Conservation (phyloP, 495 filamentous ascomycete genomes). For the Xylaria grammica region DNA sequence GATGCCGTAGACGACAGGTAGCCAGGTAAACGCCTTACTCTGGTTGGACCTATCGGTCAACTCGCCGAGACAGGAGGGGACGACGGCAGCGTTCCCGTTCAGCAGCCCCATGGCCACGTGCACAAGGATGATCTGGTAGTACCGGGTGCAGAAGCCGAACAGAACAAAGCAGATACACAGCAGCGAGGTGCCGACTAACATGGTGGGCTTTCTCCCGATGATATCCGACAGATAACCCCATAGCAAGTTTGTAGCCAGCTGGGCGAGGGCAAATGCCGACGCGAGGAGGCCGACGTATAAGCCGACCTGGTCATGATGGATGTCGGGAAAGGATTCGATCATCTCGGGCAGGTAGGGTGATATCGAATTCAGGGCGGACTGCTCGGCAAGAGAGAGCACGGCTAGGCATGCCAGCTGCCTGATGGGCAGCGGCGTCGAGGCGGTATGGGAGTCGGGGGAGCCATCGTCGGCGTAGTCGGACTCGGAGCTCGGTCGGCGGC, state of each 20-base stretch:
- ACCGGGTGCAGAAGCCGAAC: constrained; percentile 84
- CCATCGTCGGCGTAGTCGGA: constrained; percentile 32
- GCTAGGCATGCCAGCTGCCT: constrained; percentile 85
- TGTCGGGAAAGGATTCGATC: constrained; percentile 83
- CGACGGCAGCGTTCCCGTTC: constrained; percentile 86
- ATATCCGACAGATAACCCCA: constrained; percentile 93
- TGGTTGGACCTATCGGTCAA: constrained; percentile 96
- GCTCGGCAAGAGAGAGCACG: constrained; percentile 87
- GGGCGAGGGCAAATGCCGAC: constrained; percentile 88
- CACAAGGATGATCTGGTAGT: constrained; percentile 81
- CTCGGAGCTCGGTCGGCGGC: constrained; percentile 34
- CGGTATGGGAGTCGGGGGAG: constrained; percentile 43
- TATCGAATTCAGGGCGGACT: constrained; percentile 95
- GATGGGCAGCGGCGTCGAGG: constrained; percentile 74
- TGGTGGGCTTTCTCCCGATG: constrained; percentile 90
- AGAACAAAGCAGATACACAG: constrained; percentile 80
- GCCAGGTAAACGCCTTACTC: constrained; percentile 85
- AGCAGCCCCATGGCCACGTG: constrained; percentile 90
- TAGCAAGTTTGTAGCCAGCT: constrained; percentile 88
- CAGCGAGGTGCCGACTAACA: constrained; percentile 82
- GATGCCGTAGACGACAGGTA: constrained; percentile 91
- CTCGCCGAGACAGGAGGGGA: constrained; percentile 92
- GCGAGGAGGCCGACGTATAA: constrained; percentile 90
- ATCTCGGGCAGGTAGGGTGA: constrained; percentile 95
- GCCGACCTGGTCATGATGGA: constrained; percentile 71